Percentiles rank a stretch among this genome's conserved stretches.
Evolutionary conservation across 805 yeast genomes (phyloP).

Genomic region (Kazachstania psychrophila): DNA sequence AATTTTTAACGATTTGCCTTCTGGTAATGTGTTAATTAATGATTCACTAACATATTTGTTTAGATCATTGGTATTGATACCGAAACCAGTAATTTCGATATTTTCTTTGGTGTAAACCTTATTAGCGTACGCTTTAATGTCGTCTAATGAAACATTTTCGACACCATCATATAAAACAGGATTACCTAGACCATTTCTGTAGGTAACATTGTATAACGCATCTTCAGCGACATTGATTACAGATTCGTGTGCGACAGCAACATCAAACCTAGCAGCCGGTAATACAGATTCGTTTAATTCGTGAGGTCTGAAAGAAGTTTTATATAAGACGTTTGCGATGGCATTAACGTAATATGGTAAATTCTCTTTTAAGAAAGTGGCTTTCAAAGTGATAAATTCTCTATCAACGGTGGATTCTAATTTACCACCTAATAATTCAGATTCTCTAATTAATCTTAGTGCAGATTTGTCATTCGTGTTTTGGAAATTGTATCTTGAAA

Average conservation of each 20-base stretch:
- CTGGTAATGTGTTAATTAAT: constrained; percentile 48
- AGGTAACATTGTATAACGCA: constrained; percentile 68
- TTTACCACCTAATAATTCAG: constrained; percentile 85
- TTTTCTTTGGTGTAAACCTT: constrained; percentile 61
- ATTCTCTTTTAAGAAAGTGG: constrained; percentile 77
- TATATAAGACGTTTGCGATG: constrained; percentile 61
- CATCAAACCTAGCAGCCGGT: constrained; percentile 67
- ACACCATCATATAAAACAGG: constrained; percentile 68
- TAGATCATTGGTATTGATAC: constrained; percentile 67
- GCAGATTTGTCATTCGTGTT: constrained; percentile 79
- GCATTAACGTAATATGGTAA: constrained; percentile 88
- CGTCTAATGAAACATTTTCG: constrained; percentile 48
- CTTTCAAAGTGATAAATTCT: constrained; percentile 71
- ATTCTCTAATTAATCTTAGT: constrained; percentile 85
- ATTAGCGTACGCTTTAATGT: constrained; percentile 56
- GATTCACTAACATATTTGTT: constrained; percentile 56
- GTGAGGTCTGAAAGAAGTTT: constrained; percentile 70
- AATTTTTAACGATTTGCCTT: constrained; percentile 43
- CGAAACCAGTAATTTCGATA: constrained; percentile 62
- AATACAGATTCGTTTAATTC: constrained; percentile 74
- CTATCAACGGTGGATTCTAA: constrained; percentile 65
- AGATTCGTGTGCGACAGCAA: constrained; percentile 40
- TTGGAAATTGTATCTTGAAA: constrained; percentile 75
- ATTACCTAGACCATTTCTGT: constrained; percentile 82
- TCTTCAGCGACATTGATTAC: constrained; percentile 61